These are phyloP conservation scores for Sporodiniella umbellata DNA, from an alignment of 371 early-diverging fungal genomes.

Conservation along the genomic window DNA sequence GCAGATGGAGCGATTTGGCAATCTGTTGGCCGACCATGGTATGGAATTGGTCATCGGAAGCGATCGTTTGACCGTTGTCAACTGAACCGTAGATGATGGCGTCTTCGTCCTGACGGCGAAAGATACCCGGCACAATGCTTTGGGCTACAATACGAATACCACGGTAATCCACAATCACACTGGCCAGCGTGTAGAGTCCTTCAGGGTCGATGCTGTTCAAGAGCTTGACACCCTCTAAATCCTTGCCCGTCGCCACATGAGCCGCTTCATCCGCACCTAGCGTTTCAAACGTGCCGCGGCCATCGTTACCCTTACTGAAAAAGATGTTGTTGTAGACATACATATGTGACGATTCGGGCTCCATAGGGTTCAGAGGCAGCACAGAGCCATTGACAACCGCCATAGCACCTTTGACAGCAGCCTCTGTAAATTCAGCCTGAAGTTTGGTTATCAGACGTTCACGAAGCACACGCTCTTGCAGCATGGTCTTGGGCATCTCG, in stretches of 20 bases:
- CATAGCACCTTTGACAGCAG: conserved; percentile 82
- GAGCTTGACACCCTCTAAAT: conserved; percentile 84
- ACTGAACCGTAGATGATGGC: conserved; percentile 88
- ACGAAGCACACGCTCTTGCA: conserved; percentile 85
- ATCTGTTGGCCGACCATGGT: conserved; percentile 60
- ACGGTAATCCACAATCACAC: conserved; percentile 89
- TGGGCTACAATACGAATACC: conserved; percentile 91
- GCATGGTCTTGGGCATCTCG: conserved; percentile 72
- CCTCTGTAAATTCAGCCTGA: conserved; percentile 89
- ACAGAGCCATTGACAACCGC: conserved; percentile 82
- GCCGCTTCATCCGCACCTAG: conserved; percentile 92
- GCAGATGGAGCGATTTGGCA: conserved; percentile 79
- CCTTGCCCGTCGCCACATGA: conserved; percentile 91
- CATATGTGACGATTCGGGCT: conserved; percentile 80
- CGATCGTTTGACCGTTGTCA: conserved; percentile 74
- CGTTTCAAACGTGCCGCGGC: conserved; percentile 75
- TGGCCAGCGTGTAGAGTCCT: conserved; percentile 82
- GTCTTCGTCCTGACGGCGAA: conserved; percentile 74
- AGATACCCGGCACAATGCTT: conserved; percentile 88
- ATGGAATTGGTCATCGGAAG: conserved; percentile 74
- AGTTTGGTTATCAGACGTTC: conserved; percentile 81
- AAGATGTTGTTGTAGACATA: conserved; percentile 94
- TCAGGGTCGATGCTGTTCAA: conserved; percentile 74
- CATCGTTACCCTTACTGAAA: conserved; percentile 89
- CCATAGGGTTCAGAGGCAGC: conserved; percentile 77